A percentile compares a stretch with the other conserved stretches of the same genome.
Evolutionary conservation across 2,329 filamentous ascomycete species (phyloP).

Genomic region (Penicillium frequentans): DNA sequence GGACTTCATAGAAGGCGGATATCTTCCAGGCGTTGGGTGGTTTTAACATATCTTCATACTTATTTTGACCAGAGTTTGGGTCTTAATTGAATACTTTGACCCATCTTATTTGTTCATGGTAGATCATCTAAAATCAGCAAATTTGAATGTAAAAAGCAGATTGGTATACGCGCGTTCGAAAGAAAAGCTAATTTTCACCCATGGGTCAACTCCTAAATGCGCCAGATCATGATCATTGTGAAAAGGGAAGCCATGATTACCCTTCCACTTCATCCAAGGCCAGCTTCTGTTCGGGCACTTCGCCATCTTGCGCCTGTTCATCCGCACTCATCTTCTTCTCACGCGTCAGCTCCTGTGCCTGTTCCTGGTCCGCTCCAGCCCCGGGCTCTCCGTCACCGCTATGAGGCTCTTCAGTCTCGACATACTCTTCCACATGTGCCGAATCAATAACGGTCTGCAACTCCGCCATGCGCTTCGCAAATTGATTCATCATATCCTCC

Average conservation of each 20-base stretch:
- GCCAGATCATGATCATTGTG: neutral
- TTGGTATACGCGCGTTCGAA: neutral
- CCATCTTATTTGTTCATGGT: neutral
- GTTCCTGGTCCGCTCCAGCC: neutral
- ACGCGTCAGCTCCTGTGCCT: neutral
- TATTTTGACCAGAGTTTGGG: neutral
- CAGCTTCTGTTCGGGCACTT: neutral
- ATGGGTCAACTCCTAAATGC: neutral
- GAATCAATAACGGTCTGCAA: slow-evolving; percentile 44
- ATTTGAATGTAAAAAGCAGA: neutral
- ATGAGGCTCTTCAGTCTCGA: neutral
- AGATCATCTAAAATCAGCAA: neutral
- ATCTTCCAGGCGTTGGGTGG: neutral
- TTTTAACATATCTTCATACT: neutral
- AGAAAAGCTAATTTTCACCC: neutral
- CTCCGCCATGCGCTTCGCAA: slow-evolving; percentile 45
- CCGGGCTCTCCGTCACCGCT: neutral
- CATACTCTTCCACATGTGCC: neutral
- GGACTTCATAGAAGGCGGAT: neutral
- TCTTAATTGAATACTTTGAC: slow-evolving; percentile 8
- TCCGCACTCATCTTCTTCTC: neutral
- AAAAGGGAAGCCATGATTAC: neutral
- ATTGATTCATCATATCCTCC: slow-evolving; percentile 49
- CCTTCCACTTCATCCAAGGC: neutral
- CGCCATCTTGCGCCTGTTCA: neutral